phyloP scores from a whole-genome alignment of 2,329 filamentous ascomycete genomes.

The Xylariaceae sp. region DNA sequence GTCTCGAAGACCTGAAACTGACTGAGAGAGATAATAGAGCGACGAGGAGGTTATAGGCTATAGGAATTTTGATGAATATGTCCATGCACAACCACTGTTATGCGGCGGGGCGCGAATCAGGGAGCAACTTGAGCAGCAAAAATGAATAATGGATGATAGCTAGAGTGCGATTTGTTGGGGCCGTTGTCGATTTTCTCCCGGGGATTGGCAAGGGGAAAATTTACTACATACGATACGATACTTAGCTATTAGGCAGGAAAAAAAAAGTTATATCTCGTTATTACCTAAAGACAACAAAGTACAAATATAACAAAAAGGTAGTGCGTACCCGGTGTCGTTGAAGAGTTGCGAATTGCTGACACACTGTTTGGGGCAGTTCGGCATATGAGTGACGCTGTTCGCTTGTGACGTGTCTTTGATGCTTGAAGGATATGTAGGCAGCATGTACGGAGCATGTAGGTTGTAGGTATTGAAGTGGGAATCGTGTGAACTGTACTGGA shows the following conservation, averaged over 20 bases:
- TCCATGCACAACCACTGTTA: not conserved
- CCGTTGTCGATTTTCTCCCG: not conserved
- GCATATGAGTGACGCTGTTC: not conserved
- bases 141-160: not conserved
- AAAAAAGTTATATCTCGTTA: not conserved
- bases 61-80: not conserved
- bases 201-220: not conserved
- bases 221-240: not conserved
- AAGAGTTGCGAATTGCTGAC: not conserved
- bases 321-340: too few species aligned
- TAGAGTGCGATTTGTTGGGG: not conserved
- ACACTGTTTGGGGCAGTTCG: not conserved
- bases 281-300: not conserved
- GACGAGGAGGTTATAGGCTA: not conserved
- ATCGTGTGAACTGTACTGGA: too few species aligned
- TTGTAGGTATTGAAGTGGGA: too few species aligned
- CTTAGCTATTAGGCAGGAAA: not conserved
- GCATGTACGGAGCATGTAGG: too few species aligned
- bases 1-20: not conserved
- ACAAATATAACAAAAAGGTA: too few species aligned
- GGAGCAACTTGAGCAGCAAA: not conserved
- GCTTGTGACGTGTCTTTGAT: not conserved
- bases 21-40: conserved; percentile 3
- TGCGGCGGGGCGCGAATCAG: not conserved
- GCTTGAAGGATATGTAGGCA: not conserved